A percentile compares a stretch with the other conserved stretches of the same genome.
phyloP scores from a whole-genome alignment of 768 basidiomycete species.

The Dentipellis fragilis region DNA sequence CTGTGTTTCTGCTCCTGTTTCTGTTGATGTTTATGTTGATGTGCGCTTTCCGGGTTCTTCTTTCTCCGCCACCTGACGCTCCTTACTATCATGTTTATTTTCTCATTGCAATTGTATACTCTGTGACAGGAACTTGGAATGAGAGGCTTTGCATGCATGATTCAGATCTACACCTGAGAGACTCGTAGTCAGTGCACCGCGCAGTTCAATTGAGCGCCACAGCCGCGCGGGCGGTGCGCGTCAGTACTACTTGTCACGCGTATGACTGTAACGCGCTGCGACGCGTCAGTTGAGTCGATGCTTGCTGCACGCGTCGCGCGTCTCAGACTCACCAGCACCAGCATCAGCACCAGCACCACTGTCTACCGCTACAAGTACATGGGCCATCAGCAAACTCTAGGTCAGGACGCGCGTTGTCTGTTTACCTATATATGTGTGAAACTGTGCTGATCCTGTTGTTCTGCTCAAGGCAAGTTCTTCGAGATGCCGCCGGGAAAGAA shows the following conservation, averaged over 20 bases:
- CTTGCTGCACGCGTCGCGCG: constrained; percentile 15
- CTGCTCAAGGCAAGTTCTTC: constrained; percentile 62
- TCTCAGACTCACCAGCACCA: constrained; percentile 1
- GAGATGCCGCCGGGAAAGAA: constrained; percentile 64
- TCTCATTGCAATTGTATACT: background rate
- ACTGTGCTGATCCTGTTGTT: background rate
- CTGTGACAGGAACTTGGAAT: background rate
- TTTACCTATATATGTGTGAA: background rate
- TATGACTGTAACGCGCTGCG: background rate
- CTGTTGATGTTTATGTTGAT: too few relatives aligned
- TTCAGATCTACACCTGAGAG: background rate
- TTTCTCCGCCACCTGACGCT: too few relatives aligned
- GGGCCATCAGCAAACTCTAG: constrained; percentile 68
- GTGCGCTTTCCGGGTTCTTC: too few relatives aligned
- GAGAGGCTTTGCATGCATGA: background rate
- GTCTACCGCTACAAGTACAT: constrained; percentile 23
- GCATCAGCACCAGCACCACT: background rate
- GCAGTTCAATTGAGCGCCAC: background rate
- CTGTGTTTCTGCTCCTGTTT: too few relatives aligned
- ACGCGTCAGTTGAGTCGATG: constrained; percentile 14
- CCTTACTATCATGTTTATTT: background rate
- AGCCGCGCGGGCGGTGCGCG: background rate
- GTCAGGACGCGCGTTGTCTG: constrained; percentile 21
- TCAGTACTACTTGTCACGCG: too few relatives aligned
- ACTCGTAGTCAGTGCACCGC: background rate